phyloP scores from a whole-genome alignment of 352 stramenopile species.

The Phytopythium boreale region DNA sequence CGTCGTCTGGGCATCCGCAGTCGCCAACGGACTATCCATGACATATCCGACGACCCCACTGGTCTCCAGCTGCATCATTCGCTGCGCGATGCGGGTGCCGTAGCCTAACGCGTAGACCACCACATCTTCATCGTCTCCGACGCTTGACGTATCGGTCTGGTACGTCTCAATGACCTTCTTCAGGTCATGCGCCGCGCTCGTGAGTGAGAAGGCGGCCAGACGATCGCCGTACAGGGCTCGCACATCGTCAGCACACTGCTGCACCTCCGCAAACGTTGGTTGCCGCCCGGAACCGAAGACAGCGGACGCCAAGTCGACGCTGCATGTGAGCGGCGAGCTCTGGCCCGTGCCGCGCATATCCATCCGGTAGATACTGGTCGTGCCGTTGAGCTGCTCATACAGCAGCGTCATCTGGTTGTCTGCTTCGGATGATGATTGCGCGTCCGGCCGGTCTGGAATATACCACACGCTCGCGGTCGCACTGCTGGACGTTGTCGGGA shows the following conservation, averaged over 20 bases:
- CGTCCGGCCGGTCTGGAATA: slow-evolving; percentile 34
- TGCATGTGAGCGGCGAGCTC: slow-evolving; percentile 42
- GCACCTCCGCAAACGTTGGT: slow-evolving; percentile 1
- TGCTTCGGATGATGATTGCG: slow-evolving; percentile 16
- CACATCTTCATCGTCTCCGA: slow-evolving; percentile 16
- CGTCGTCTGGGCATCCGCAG: slow-evolving; percentile 2
- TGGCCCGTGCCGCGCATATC: slow-evolving; percentile 48
- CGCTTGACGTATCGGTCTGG: slow-evolving; percentile 17
- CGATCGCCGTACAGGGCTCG: slow-evolving; percentile 16
- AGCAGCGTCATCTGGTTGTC: slow-evolving; percentile 52
- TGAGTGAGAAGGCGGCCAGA: slow-evolving; percentile 60
- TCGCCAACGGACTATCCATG: slow-evolving; percentile 47
- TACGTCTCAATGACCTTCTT: slow-evolving; percentile 46
- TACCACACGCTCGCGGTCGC: slow-evolving; percentile 33
- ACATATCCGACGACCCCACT: slow-evolving; percentile 55
- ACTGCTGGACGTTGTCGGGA: slow-evolving; percentile 14
- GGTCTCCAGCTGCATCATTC: slow-evolving; percentile 52
- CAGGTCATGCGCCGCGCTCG: slow-evolving; percentile 59
- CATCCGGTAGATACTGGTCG: slow-evolving; percentile 52
- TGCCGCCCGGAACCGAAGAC: background rate
- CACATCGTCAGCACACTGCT: slow-evolving; percentile 16
- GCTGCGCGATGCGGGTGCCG: slow-evolving; percentile 60
- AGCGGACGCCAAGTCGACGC: slow-evolving; percentile 5
- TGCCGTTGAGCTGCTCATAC: slow-evolving; percentile 36
- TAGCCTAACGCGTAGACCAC: slow-evolving; percentile 71